Conservation (phyloP, 345 rosid species). For the Eucalyptus paniculata region DNA sequence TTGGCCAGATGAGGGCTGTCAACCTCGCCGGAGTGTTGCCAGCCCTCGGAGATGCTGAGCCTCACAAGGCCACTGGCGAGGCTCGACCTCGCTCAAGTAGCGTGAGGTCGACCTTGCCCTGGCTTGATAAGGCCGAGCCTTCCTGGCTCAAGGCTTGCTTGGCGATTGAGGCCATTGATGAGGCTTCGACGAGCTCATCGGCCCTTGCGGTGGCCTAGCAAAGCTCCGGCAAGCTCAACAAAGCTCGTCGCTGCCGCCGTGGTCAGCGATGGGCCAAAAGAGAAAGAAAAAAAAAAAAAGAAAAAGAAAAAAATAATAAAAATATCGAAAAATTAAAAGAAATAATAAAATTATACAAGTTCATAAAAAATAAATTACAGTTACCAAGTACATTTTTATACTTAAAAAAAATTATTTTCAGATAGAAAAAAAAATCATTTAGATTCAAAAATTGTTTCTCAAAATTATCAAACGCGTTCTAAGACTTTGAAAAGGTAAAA, state of each 20-base stretch:
- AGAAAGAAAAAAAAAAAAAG: rapidly evolving
- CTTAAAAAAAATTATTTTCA: too few relatives aligned
- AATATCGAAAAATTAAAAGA: too few relatives aligned
- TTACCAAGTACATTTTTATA: too few relatives aligned
- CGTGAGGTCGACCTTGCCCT: too few relatives aligned
- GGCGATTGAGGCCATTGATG: rapidly evolving
- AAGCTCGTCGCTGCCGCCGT: rapidly evolving
- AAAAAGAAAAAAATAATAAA: rapidly evolving
- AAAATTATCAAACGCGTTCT: rapidly evolving
- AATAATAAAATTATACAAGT: too few relatives aligned
- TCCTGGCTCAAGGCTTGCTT: rapidly evolving
- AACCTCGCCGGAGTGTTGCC: rapidly evolving
- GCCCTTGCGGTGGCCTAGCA: too few relatives aligned
- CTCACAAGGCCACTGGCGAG: rapidly evolving
- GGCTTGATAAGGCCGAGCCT: too few relatives aligned
- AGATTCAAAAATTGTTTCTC: too few relatives aligned
- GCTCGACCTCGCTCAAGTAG: rapidly evolving
- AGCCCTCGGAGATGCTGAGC: rapidly evolving
- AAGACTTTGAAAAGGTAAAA: background rate
- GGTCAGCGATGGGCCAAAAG: too few relatives aligned
- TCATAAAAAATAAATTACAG: too few relatives aligned
- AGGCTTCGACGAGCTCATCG: rapidly evolving
- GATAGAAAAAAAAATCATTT: too few relatives aligned
- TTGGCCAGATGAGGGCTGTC: too few relatives aligned
- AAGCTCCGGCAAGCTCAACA: rapidly evolving